A percentile compares a stretch with the other conserved stretches of the same genome.
Conservation (phyloP, 225 moss, liverwort and hornwort genomes). For the Thuidium tamariscinum region DNA sequence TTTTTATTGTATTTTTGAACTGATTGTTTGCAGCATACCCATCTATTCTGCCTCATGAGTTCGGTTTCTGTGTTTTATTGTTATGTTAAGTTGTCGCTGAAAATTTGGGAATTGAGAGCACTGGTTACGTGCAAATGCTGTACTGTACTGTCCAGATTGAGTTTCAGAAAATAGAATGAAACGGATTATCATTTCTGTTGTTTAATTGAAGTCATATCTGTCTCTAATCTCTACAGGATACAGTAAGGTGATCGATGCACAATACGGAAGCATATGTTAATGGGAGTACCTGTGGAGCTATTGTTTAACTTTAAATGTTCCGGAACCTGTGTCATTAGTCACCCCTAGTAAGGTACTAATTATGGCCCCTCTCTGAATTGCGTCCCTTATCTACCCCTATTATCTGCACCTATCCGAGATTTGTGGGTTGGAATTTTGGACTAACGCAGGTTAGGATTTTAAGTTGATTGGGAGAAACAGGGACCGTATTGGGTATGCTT, state of each 20-base stretch:
- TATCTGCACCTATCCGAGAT: no score
- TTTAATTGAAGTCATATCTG: background rate
- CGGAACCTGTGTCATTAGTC: background rate
- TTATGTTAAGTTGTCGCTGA: background rate
- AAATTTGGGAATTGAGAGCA: background rate
- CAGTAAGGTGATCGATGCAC: background rate
- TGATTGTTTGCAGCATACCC: background rate
- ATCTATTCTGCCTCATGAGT: background rate
- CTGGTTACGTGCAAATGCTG: background rate
- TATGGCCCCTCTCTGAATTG: background rate
- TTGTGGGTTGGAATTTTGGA: background rate
- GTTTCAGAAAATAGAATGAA: background rate
- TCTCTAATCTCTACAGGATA: background rate
- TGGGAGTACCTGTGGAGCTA: background rate
- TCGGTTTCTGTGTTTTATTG: background rate
- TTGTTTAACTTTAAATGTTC: background rate
- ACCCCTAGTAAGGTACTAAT: background rate
- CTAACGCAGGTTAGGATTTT: background rate
- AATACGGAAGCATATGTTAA: background rate
- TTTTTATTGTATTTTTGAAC: background rate
- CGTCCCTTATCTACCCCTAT: background rate
- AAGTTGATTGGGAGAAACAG: background rate
- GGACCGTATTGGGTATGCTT: no score
- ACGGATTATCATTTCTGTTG: background rate
- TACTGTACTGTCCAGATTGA: background rate